phyloP scores from a whole-genome alignment of 306 rosid genomes.

The Cyamopsis tetragonoloba region DNA sequence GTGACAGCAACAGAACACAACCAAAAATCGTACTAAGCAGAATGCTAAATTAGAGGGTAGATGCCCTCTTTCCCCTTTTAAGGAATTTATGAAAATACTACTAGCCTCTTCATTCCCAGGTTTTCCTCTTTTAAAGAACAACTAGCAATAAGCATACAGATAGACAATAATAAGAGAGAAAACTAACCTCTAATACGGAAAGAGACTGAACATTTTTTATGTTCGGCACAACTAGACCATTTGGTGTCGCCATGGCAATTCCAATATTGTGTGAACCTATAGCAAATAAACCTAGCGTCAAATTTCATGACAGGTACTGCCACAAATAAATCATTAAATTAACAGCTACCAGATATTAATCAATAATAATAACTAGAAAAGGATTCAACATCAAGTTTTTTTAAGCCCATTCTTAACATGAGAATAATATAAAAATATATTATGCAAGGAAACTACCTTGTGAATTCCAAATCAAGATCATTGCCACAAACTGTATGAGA shows the following conservation, averaged over 20 bases:
- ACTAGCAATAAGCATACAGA: not conserved
- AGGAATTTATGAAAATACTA: not conserved
- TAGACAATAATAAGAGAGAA: not conserved
- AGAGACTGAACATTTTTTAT: conserved; percentile 86
- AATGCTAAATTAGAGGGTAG: not conserved
- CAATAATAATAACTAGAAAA: conserved; percentile 3
- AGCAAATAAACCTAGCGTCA: conserved; percentile 21
- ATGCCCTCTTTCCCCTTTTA: not conserved
- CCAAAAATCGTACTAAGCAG: not conserved
- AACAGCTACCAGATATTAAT: not conserved
- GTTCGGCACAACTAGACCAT: conserved; percentile 91
- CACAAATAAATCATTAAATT: conserved; percentile 18
- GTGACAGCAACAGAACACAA: not conserved
- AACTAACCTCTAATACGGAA: conserved; percentile 81
- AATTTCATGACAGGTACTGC: conserved; percentile 1
- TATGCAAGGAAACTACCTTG: conserved; percentile 1
- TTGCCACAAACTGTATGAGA: not conserved
- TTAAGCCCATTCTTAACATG: not conserved
- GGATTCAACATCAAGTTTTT: not conserved
- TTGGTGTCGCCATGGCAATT: conserved; percentile 81
- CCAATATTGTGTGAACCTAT: conserved; percentile 92
- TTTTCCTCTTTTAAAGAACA: too few species aligned
- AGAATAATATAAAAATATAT: not conserved
- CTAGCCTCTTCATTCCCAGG: not conserved
- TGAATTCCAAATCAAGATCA: not conserved